Base-by-base conservation (phyloP, 176 grass and related monocot genomes). In the Oryza brachyantha region DNA sequence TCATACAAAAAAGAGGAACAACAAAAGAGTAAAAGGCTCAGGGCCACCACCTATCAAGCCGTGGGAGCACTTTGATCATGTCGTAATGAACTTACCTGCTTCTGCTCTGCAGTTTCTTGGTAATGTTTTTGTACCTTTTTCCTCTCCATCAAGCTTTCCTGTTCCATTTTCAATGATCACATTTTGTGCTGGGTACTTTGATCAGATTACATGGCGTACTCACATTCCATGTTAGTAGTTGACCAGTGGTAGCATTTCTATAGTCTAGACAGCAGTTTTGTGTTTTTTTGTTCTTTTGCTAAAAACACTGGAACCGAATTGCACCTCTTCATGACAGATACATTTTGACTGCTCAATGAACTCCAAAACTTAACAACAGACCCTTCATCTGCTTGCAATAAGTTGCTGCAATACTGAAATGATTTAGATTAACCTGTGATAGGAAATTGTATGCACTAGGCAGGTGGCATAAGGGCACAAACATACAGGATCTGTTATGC, bases 11-110 rank as follows among this genome's bases (percentile, higher is more conserved):
- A 86, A 75, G 78, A 85, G 71, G 77, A 90, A 81, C 73, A 91
- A 85, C 62, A 98, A 95, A 75, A 91, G 90, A 85, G 85, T 89
- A 66, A 92, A 81, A 83, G 67, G 85, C 48, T 78, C 80, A 65
- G 80, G 70, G 41, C 48, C 91, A 70, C 76, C 79, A 22, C 35
- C 61, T 65, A 41, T 62, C 28, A 99, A 78, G 62, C 80, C 96
- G 40, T 95, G 83, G 80, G 92, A 93, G 38, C 92, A 95, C 78
- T 39, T 93, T 77, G 88, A 95, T 76, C 96, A 99, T 87, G 88
- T 95, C 42, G 22, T 99, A 52, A 99, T 99, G 96, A 99, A 99
- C 78, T 84, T 99, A 74, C 96, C 92, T 85, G 96, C 96, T 91
- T 95, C 90, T 10, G 88, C 96, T 28, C 84, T 93, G 78, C 83